Conservation (phyloP, 2,329 filamentous ascomycete genomes). For the Fusarium sororula region DNA sequence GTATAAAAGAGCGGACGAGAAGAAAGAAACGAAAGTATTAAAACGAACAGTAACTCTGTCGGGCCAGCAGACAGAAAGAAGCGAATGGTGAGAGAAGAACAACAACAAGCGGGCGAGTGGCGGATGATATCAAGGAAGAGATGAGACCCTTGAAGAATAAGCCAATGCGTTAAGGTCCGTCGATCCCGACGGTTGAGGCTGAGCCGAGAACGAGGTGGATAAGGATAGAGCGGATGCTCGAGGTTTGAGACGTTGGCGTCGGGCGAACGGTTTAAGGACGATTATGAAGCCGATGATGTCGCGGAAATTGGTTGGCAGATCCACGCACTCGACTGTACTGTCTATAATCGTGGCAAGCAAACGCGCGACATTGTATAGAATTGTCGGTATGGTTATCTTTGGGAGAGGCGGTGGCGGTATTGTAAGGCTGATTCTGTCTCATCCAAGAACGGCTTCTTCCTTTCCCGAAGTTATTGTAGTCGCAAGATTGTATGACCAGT, state of each 20-base stretch:
- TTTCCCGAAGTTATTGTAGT: conserved; percentile 28
- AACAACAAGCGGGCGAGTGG: conserved; percentile 4
- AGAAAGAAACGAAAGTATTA: conserved; percentile 17
- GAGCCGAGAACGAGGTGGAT: conserved; percentile 21
- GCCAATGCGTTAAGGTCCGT: conserved; percentile 16
- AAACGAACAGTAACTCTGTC: conserved; percentile 22
- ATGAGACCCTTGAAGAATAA: conserved; percentile 19
- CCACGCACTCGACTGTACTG: conserved; percentile 31
- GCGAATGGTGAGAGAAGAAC: conserved; percentile 16
- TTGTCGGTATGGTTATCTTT: conserved; percentile 2
- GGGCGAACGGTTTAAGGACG: conserved; percentile 20
- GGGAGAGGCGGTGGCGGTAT: conserved; percentile 10
- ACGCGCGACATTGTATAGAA: conserved; percentile 56
- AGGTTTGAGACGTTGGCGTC: conserved; percentile 29
- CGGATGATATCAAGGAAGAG: conserved; percentile 20
- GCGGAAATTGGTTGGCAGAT: conserved; percentile 47
- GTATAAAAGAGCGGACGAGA: conserved; percentile 5
- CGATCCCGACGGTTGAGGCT: conserved; percentile 21
- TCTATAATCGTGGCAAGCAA: conserved; percentile 53
- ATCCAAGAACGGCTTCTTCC: conserved; percentile 27
- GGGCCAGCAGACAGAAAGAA: conserved; percentile 34
- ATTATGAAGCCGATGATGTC: conserved; percentile 43
- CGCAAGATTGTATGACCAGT: conserved; percentile 26
- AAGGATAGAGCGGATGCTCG: conserved; percentile 12
- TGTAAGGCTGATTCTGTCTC: conserved; percentile 38